Evolutionary conservation across 129 eudicot species (phyloP).

Genomic region (Scalesia atractyloides): DNA sequence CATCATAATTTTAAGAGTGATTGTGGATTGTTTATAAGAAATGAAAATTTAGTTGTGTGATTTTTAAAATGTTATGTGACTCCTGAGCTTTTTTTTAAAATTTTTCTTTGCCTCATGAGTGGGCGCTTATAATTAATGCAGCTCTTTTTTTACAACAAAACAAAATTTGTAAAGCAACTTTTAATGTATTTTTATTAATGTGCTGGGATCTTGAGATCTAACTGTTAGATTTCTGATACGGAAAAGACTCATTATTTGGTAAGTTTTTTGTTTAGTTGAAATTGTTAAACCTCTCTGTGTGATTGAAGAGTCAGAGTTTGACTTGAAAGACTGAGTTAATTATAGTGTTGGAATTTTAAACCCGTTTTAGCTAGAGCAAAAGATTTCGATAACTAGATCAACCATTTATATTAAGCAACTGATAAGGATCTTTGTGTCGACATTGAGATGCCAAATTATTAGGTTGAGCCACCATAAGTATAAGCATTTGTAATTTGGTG

Average conservation of each 20-base stretch:
- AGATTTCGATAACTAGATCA: background rate
- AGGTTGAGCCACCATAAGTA: background rate
- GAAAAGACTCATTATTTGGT: constrained; percentile 10
- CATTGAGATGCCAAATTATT: constrained; percentile 10
- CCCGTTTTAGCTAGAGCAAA: background rate
- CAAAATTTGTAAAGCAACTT: constrained; percentile 19
- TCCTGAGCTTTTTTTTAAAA: background rate
- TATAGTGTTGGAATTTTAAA: background rate
- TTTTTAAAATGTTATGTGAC: background rate
- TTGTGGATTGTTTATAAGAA: no score
- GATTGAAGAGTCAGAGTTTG: background rate
- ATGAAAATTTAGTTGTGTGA: no score
- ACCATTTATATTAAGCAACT: background rate
- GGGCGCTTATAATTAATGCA: constrained; percentile 21
- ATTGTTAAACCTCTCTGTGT: background rate
- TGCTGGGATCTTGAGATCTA: constrained; percentile 21
- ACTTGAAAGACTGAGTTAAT: background rate
- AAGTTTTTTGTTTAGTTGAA: no score
- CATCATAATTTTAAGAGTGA: no score
- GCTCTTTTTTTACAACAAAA: constrained; percentile 13
- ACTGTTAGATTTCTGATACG: constrained; percentile 12
- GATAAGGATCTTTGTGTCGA: background rate
- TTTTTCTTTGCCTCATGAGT: background rate
- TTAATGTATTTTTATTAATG: background rate
- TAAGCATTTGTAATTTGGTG: background rate